Evolutionary conservation across 2,329 filamentous ascomycete species (phyloP).

Genomic region (Sporothrix mexicana): DNA sequence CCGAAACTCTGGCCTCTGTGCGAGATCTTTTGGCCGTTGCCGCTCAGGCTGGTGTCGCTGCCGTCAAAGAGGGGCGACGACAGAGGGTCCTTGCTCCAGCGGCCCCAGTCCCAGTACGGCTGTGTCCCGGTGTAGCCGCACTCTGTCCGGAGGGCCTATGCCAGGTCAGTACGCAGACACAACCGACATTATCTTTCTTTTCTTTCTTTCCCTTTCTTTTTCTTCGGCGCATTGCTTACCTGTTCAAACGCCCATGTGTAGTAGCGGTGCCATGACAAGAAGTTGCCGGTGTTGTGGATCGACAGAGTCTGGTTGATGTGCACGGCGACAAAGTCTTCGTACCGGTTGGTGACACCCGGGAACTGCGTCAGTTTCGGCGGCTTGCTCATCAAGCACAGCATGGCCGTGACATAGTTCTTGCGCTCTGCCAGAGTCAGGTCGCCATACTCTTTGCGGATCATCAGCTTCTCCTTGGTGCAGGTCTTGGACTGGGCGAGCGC

Average conservation of each 20-base stretch:
- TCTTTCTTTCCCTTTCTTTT: too few relatives aligned
- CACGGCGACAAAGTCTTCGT: slow-evolving; percentile 47
- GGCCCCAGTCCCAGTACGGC: slow-evolving; percentile 60
- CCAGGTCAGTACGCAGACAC: background rate
- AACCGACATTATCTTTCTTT: background rate
- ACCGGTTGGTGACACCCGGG: slow-evolving; percentile 33
- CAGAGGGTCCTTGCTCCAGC: slow-evolving; percentile 52
- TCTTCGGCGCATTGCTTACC: slow-evolving; percentile 29
- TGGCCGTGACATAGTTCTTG: slow-evolving; percentile 45
- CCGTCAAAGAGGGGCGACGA: slow-evolving; percentile 63
- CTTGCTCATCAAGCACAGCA: slow-evolving; percentile 45
- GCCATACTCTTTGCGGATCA: slow-evolving; percentile 44
- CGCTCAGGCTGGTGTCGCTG: slow-evolving; percentile 55
- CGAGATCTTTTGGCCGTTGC: slow-evolving; percentile 51
- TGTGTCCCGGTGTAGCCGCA: slow-evolving; percentile 51
- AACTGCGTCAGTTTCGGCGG: slow-evolving; percentile 43
- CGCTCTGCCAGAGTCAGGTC: slow-evolving; percentile 41
- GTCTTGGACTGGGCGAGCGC: slow-evolving; percentile 44
- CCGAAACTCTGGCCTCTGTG: slow-evolving; percentile 40
- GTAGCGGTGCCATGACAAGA: slow-evolving; percentile 54
- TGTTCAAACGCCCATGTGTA: slow-evolving; percentile 49
- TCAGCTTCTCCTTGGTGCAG: slow-evolving; percentile 44
- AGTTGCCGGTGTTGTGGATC: slow-evolving; percentile 46
- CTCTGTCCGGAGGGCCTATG: slow-evolving; percentile 41
- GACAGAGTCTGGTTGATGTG: slow-evolving; percentile 47